Percentiles rank a stretch among this genome's conserved stretches.
Evolutionary conservation across 768 basidiomycete species (phyloP).

Genomic region (Tricholoma matsutake): DNA sequence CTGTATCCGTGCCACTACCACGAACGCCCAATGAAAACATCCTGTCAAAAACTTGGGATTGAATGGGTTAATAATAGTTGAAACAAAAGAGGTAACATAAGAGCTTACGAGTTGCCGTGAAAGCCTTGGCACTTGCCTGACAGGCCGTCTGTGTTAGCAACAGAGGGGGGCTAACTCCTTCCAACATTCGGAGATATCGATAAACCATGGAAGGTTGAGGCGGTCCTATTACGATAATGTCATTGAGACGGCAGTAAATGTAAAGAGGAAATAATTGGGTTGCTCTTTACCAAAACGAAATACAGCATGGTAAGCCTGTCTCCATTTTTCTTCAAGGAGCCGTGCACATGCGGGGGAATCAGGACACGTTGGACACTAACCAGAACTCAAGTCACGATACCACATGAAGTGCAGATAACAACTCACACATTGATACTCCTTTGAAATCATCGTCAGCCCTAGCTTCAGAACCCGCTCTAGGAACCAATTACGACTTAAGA

Average conservation of each 20-base stretch:
- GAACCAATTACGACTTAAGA: slow-evolving; percentile 84
- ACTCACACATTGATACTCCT: slow-evolving; percentile 91
- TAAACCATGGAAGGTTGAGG: slow-evolving; percentile 92
- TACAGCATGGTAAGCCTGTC: slow-evolving; percentile 81
- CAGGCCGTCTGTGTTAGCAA: slow-evolving; percentile 84
- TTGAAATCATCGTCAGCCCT: slow-evolving; percentile 80
- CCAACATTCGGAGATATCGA: slow-evolving; percentile 86
- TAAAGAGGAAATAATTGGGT: background rate
- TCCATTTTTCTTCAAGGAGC: slow-evolving; percentile 90
- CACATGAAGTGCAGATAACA: background rate
- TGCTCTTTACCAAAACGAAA: slow-evolving; percentile 71
- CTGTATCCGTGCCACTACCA: slow-evolving; percentile 66
- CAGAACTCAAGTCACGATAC: background rate
- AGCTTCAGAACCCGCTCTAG: slow-evolving; percentile 92
- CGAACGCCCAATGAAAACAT: slow-evolving; percentile 88
- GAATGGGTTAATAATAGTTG: slow-evolving; percentile 1
- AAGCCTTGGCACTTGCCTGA: slow-evolving; percentile 86
- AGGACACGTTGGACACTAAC: slow-evolving; percentile 79
- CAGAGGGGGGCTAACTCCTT: slow-evolving; percentile 87
- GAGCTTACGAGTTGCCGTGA: slow-evolving; percentile 74
- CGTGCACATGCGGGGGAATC: slow-evolving; percentile 78
- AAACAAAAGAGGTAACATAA: slow-evolving; percentile 19
- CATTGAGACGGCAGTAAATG: background rate
- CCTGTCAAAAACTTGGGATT: slow-evolving; percentile 71
- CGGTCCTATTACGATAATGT: slow-evolving; percentile 46